A percentile compares a stretch with the other conserved stretches of the same genome.
phyloP scores from a whole-genome alignment of 2,329 filamentous ascomycete genomes.

The Juglanconis oblonga region DNA sequence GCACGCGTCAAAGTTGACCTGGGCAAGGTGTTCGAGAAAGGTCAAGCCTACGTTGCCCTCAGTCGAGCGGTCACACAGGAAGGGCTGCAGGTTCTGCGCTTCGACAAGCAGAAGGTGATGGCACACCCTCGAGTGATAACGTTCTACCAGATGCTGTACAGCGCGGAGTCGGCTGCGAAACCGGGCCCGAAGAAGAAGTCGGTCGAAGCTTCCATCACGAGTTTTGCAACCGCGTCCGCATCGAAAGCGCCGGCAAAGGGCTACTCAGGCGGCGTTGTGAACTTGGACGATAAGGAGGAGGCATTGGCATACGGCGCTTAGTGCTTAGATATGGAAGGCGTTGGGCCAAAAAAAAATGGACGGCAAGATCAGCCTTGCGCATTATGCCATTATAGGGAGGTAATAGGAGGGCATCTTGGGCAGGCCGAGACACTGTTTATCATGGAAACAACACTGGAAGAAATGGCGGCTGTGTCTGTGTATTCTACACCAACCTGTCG shows the following conservation, averaged over 20 bases:
- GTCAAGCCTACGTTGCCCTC: slow-evolving; percentile 94
- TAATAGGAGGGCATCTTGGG: too few relatives aligned
- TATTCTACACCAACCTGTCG: neutral
- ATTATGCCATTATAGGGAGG: too few relatives aligned
- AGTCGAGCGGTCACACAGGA: slow-evolving; percentile 86
- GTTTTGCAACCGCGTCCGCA: slow-evolving; percentile 37
- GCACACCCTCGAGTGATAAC: slow-evolving; percentile 81
- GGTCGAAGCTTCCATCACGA: slow-evolving; percentile 31
- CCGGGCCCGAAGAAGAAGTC: slow-evolving; percentile 27
- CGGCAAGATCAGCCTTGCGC: too few relatives aligned
- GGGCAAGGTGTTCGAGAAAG: slow-evolving; percentile 90
- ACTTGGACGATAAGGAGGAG: slow-evolving; percentile 16
- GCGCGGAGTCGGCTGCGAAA: slow-evolving; percentile 51
- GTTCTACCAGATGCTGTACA: slow-evolving; percentile 82
- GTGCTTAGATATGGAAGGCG: neutral
- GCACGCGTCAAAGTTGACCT: slow-evolving; percentile 94
- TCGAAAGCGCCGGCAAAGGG: slow-evolving; percentile 20
- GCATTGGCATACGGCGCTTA: slow-evolving; percentile 14
- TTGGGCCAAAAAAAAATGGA: too few relatives aligned
- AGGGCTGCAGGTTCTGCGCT: slow-evolving; percentile 83
- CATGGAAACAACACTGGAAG: too few relatives aligned
- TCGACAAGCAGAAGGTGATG: slow-evolving; percentile 89
- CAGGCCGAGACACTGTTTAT: too few relatives aligned
- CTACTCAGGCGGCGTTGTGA: slow-evolving; percentile 16
- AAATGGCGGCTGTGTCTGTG: neutral